Evolutionary conservation across 768 basidiomycete species (phyloP), one percentile per base, ranked within the genome.

Genomic region (Grammothele lineata): DNA sequence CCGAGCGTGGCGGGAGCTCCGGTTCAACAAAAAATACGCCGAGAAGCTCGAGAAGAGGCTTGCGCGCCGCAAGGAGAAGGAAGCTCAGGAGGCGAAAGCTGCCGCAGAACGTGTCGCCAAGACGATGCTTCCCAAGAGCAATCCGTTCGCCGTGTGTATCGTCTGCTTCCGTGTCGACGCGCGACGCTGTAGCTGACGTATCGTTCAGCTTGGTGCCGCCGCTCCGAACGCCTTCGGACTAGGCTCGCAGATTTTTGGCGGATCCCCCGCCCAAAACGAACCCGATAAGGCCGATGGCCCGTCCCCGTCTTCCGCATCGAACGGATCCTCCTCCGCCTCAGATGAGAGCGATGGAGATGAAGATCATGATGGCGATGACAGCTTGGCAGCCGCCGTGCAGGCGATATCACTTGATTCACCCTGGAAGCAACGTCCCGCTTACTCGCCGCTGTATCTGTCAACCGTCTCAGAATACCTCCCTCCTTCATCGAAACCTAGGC

Each of bases 1-100:
- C 41, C 81, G 92, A 18, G 91, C 87, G 24, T 93, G 85, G 82
- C 75, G 92, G 48, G 84, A 82, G 7, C 60, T 92, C 39, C 75
- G 83, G 23, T 79, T 73, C 56, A 92, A 93, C 60, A 73, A 77
- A 44, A 72, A 71, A 43, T 93, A 90, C 60, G 92, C 91, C 10
- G 72, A 70, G 24, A 86, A 88, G 59, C 72, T 92, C 1, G 75
- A 81, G 58, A 71, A 71, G 52, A 83, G 82, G 59, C 66, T 71
- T 5, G 69, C 68, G 11, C 66, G 50, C 35, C 72, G 70, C 49
- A 61, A 61, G 37, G 67, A 66, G 47, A 65, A 67, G 40, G 58
- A 62, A 40, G 67, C 69, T 39, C 68, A 64, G 41, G 48, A 62
- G 30, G 63, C 70, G 3, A 72, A 73, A 55, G 59, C 64, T 32